Conservation (phyloP, 805 yeast genomes). For the Metschnikowia cubensis region DNA sequence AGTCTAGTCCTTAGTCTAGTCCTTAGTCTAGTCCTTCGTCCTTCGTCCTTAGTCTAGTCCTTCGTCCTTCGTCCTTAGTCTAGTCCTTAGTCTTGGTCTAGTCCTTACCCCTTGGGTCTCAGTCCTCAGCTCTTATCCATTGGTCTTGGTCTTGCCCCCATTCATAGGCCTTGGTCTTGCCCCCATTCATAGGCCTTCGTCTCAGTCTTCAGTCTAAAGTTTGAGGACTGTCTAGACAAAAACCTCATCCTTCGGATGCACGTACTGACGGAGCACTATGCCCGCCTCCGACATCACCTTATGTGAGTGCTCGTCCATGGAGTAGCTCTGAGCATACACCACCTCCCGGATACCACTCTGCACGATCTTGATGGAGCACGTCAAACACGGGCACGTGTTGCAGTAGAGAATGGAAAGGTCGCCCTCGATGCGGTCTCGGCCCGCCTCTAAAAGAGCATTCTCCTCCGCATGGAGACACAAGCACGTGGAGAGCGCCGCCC, state of each 20-base stretch:
- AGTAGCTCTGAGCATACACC: slow-evolving; percentile 86
- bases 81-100: no score
- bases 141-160: no score
- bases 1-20: no score
- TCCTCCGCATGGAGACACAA: slow-evolving; percentile 96
- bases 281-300: slow-evolving; percentile 72
- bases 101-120: no score
- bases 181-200: no score
- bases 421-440: slow-evolving; percentile 74
- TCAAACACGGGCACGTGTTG: slow-evolving; percentile 95
- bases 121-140: no score
- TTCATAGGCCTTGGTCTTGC: no score
- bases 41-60: no score
- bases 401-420: slow-evolving; percentile 68
- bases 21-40: no score
- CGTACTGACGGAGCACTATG: slow-evolving; percentile 54
- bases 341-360: slow-evolving; percentile 91
- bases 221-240: not conserved
- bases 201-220: no score
- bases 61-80: no score
- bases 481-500: slow-evolving; percentile 74
- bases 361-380: slow-evolving; percentile 92
- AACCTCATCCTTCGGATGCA: slow-evolving; percentile 39
- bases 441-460: slow-evolving; percentile 91
- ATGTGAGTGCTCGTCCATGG: slow-evolving; percentile 82